Percentiles rank a stretch among this genome's conserved stretches.
These are phyloP conservation scores for Botrytis pseudocinerea DNA, from an alignment of 2,329 filamentous ascomycete genomes.

Conservation along the genomic window DNA sequence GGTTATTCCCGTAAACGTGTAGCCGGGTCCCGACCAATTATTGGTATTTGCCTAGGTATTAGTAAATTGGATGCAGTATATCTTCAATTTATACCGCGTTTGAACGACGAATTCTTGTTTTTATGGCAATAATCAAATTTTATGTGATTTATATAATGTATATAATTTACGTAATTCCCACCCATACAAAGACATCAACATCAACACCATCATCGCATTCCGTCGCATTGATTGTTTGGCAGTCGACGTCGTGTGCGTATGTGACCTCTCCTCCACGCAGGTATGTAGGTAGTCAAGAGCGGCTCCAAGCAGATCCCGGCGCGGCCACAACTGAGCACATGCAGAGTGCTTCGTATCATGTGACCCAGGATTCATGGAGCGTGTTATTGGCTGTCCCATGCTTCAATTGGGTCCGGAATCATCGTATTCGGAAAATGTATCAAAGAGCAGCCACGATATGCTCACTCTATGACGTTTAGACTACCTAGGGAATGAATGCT, in stretches of 20 bases:
- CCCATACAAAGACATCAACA: neutral
- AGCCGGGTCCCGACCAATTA: neutral
- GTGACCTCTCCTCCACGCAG: too few species aligned
- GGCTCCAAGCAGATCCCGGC: neutral
- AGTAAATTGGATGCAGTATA: neutral
- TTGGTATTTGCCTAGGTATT: neutral
- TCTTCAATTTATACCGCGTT: neutral
- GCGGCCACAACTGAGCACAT: neutral
- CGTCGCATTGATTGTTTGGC: neutral
- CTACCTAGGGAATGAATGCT: neutral
- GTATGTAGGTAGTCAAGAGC: neutral
- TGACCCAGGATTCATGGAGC: neutral
- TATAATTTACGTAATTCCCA: too few species aligned
- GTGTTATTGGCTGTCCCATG: neutral
- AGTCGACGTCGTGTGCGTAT: neutral
- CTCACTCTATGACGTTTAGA: slow-evolving; percentile 10
- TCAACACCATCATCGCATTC: neutral
- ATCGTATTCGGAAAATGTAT: slow-evolving; percentile 16
- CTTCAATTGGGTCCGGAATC: neutral
- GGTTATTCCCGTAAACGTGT: slow-evolving; percentile 18
- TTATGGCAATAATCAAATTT: neutral
- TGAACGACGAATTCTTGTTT: neutral
- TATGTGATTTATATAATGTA: neutral
- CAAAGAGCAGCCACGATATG: neutral
- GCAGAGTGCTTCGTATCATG: neutral